Evolutionary conservation across 805 yeast species (phyloP), one percentile per base, ranked within the genome.

Genomic region (Spathaspora passalidarum): DNA sequence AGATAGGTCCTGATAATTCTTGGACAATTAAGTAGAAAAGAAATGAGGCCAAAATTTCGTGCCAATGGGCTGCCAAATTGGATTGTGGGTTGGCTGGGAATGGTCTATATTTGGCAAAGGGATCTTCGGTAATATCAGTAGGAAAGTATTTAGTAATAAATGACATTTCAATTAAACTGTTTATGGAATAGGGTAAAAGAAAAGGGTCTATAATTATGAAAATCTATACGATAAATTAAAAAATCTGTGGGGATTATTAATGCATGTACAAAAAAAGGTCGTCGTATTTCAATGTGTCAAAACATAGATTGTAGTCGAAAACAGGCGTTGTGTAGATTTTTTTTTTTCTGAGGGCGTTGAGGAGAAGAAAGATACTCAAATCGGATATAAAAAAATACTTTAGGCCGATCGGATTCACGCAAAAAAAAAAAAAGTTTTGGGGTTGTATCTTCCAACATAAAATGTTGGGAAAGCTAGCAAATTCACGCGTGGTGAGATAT

Each of bases 41-140:
- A 18, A 84, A 72, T 9, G 91, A 73, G 5, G 68, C 73, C 1
- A 79, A 59, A 16, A 88, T 72, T 65, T 92, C 97, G 60, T 90
- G 97, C 74, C 82, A 74, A 60, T 86, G 92, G n/a, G 70, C 71
- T 20, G 64, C 52, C 40, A 75, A 70, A 48, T 69, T 57, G 49
- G 65, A 70, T n/a, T 60, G 53, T 1, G 86, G 73, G 0, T 60
- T 49, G 8, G 55, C 67, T 0, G 81, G 79, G 47, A 73, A 76
- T 14, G 83, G 82, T 26, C 74, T 59, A 47, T 62, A 67, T 51
- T 63, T 50, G 37, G 72, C 59, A 41, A 79, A 67, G 9, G 76
- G 73, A 59, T 79, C 84, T 3, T 64, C 55, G 18, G 51, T 47
- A 43, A 51, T 53, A 29, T 17, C 13, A 8, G 58, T 59, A 6